A percentile compares a stretch with the other conserved stretches of the same genome.
Conservation (phyloP, 306 rosid genomes). For the Corylus heterophylla region DNA sequence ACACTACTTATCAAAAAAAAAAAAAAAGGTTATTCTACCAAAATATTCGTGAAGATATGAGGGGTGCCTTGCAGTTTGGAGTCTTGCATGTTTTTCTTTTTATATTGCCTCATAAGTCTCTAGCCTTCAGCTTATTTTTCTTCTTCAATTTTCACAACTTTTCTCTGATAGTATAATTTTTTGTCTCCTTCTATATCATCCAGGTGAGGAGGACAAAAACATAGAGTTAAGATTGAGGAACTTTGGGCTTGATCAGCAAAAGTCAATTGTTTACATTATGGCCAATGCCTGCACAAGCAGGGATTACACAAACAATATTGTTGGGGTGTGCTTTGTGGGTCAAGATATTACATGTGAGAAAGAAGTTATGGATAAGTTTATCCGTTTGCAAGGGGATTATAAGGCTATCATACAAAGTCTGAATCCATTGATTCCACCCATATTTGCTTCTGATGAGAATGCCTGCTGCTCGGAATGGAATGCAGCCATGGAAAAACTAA, state of each 20-base stretch:
- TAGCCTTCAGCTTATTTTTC: constrained; percentile 3
- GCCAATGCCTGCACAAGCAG: constrained; percentile 77
- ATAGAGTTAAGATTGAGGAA: constrained; percentile 61
- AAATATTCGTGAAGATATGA: neutral
- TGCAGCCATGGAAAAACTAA: constrained; percentile 77
- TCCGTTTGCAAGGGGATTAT: constrained; percentile 82
- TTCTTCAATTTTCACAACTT: neutral
- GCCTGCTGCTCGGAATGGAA: constrained; percentile 89
- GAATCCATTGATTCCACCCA: constrained; percentile 76
- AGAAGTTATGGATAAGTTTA: constrained; percentile 53
- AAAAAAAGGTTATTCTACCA: too few species aligned
- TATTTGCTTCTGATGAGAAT: constrained; percentile 77
- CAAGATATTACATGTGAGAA: constrained; percentile 77
- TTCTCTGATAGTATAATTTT: neutral
- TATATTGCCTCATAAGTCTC: constrained; percentile 1
- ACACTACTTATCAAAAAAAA: too few species aligned
- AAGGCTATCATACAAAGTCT: constrained; percentile 71
- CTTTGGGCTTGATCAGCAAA: constrained; percentile 40
- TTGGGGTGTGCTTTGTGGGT: constrained; percentile 82
- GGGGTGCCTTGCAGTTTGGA: neutral
- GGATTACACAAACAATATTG: constrained; percentile 51
- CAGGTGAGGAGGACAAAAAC: constrained; percentile 77
- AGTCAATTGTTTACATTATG: constrained; percentile 45
- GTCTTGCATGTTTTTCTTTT: constrained; percentile 12
- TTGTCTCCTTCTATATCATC: constrained; percentile 11